Conservation (phyloP, 139 green algal genomes). For the Chlamydomonas schloesseri region DNA sequence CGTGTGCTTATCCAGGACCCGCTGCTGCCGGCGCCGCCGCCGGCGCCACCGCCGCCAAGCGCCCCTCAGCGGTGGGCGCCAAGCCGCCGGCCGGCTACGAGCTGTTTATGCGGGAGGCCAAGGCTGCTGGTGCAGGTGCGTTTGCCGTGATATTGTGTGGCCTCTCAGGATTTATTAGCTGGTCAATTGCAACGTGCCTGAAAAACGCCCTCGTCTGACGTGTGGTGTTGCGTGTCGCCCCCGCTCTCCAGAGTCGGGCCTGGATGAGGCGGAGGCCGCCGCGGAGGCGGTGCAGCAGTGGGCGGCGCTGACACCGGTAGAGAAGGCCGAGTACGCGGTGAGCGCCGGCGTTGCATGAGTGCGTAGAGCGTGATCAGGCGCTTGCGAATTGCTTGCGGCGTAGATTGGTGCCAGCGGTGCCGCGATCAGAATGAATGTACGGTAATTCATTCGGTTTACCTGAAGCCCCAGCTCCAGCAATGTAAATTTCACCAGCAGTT, state of each 20-base stretch:
- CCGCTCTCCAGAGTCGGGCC: background rate
- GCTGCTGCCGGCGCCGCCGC: background rate
- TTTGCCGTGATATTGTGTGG: background rate
- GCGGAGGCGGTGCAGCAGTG: conserved; percentile 10
- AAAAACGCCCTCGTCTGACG: no score
- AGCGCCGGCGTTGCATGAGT: no score
- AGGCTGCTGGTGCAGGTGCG: background rate
- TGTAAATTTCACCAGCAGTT: no score
- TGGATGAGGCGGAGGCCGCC: background rate
- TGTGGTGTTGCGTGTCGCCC: no score
- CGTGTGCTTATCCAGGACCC: no score
- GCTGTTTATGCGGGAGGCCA: conserved; percentile 6
- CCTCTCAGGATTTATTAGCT: no score
- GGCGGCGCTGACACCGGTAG: background rate
- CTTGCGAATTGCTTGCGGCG: background rate
- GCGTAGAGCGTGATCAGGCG: background rate
- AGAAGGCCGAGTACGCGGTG: conserved; percentile 29
- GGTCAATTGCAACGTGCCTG: no score
- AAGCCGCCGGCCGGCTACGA: conserved; percentile 14
- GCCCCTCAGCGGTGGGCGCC: background rate
- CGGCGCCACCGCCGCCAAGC: background rate
- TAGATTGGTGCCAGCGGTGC: no score
- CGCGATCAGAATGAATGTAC: no score
- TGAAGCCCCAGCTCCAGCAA: no score
- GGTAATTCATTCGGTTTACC: no score